Conservation (phyloP, 2,329 filamentous ascomycete genomes). For the Metarhizium brunneum region DNA sequence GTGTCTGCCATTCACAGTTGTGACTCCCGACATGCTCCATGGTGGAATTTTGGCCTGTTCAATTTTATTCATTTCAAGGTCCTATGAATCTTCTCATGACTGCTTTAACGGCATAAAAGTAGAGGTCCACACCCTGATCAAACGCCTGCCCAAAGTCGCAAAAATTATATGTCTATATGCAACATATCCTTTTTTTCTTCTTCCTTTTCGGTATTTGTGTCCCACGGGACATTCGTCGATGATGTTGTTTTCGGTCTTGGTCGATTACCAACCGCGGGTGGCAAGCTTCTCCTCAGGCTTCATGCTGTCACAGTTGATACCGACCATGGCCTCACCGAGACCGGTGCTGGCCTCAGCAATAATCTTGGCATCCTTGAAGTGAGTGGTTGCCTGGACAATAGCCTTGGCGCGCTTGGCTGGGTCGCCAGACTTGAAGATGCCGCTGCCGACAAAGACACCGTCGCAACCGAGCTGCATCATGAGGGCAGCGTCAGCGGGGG, state of each 20-base stretch:
- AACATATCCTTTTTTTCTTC: neutral
- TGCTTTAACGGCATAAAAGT: neutral
- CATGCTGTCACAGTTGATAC: constrained; percentile 79
- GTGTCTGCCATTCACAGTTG: no score
- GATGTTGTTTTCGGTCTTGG: constrained; percentile 3
- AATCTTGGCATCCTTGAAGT: constrained; percentile 77
- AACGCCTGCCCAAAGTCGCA: constrained; percentile 4
- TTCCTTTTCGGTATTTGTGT: neutral
- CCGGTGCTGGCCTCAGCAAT: constrained; percentile 81
- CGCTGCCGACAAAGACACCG: constrained; percentile 92
- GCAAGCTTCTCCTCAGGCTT: constrained; percentile 73
- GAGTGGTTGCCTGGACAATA: constrained; percentile 88
- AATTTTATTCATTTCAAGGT: neutral
- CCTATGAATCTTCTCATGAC: neutral
- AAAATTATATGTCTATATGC: neutral
- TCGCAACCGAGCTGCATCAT: constrained; percentile 99
- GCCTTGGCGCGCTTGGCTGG: constrained; percentile 83
- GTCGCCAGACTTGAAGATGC: constrained; percentile 96
- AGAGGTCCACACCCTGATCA: neutral
- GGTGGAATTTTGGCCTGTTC: neutral
- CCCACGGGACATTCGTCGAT: neutral
- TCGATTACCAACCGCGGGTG: constrained; percentile 67
- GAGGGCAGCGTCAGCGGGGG: constrained; percentile 88
- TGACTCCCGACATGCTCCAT: neutral
- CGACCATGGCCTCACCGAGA: constrained; percentile 96